Conservation (phyloP, 805 yeast species). For the Priceomyces carsonii region DNA sequence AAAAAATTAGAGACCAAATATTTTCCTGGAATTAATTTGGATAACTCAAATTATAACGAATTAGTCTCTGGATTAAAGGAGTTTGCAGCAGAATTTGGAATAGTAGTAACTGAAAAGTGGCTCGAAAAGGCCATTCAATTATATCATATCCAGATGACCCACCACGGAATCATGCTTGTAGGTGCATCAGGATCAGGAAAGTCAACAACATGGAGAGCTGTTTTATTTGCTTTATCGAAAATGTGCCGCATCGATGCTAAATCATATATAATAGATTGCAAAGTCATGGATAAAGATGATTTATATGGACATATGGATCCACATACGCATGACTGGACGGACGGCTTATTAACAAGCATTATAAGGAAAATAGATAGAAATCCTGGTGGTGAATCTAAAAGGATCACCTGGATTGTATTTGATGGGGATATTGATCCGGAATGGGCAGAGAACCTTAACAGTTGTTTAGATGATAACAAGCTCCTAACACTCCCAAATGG, state of each 20-base stretch:
- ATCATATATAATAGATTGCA: conserved; percentile 64
- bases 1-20: conserved; percentile 14
- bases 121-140: conserved; percentile 60
- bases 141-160: conserved; percentile 56
- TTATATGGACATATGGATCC: conserved; percentile 73
- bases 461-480: conserved; percentile 87
- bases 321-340: conserved; percentile 88
- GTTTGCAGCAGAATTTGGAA: conserved; percentile 31
- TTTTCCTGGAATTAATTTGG: conserved; percentile 25
- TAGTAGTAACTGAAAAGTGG: conserved; percentile 43
- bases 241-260: conserved; percentile 38
- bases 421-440: conserved; percentile 94
- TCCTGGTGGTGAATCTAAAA: conserved; percentile 56
- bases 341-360: conserved; percentile 75
- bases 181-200: conserved; percentile 82
- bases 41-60: conserved; percentile 19
- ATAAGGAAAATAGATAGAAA: conserved; percentile 59
- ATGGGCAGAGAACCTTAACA: conserved; percentile 89
- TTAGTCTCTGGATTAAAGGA: conserved; percentile 25
- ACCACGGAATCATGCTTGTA: conserved; percentile 79
- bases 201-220: conserved; percentile 50
- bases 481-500: conserved; percentile 85
- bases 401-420: conserved; percentile 73
- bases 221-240: conserved; percentile 44
- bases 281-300: conserved; percentile 63